Base-by-base conservation (phyloP, 192 early-diverging fungal species). In the Coemansia sp. region DNA sequence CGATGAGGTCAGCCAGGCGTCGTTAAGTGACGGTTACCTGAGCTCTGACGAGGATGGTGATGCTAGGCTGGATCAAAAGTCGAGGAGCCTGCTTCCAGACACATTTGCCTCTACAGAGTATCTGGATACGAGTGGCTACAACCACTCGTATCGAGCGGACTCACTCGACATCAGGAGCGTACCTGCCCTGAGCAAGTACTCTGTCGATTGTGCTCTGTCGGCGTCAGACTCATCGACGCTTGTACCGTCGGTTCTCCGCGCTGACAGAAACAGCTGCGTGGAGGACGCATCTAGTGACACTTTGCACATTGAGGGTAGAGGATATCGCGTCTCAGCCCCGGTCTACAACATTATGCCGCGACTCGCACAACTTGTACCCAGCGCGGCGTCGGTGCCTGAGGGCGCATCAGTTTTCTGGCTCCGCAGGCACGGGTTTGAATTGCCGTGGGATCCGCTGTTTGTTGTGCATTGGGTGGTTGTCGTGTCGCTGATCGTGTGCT, bases 401-500 rank as follows among this genome's bases (percentile, higher is more conserved):
- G 76, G 69, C 12, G 76, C 76, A 7, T 66, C 69, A 31, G 63
- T 76, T 10, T 69, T 70, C 25, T 85, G 84, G 84, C 45, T 74
- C 4, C 79, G 84, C 15, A 61, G 61, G 29, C 73, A 78, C n/a
- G 84, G 76, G 53, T 74, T 85, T 42, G 67, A 76, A 37, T 34
- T 64, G 50, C 84, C 84, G 32, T 82, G 68, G 73, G 79, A 85
- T 48, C 84, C 74, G 7, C 68, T 76, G 68, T 76, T 78, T 68
- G 62, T 74, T 11, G 63, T 63, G 23, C 79, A 85, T 58, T 85
- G 84, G 75, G 60, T 27, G 1, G 59, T 66, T 32, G 60, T 62
- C 5, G 67, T 36, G n/a, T 31, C 69, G 25, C 19, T 85, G 36
- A 39, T 68, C 25, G 51, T 50, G 11, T 61, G 53, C 39, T 53